phyloP scores from a whole-genome alignment of 139 green algal genomes.

The Ettlia oleoabundans region DNA sequence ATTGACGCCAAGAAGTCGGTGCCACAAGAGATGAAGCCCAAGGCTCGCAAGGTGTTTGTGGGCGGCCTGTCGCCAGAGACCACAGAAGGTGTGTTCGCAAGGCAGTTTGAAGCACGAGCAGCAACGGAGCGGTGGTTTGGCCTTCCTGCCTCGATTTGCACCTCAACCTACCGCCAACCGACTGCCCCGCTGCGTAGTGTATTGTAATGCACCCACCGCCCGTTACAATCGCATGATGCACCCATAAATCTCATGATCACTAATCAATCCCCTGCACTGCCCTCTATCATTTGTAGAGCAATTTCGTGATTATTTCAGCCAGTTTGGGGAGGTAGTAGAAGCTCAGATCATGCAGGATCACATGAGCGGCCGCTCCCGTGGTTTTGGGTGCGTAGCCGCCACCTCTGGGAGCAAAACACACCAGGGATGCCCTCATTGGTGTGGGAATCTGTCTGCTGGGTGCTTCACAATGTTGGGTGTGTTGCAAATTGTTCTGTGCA shows the following conservation, averaged over 20 bases:
- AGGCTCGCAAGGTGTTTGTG: slow-evolving; percentile 89
- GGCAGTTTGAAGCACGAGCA: too few relatives aligned
- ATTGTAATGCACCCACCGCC: too few relatives aligned
- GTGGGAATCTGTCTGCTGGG: too few relatives aligned
- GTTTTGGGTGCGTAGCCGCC: slow-evolving; percentile 83
- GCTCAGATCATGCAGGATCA: slow-evolving; percentile 89
- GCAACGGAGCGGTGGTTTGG: too few relatives aligned
- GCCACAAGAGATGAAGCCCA: slow-evolving; percentile 63
- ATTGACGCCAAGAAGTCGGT: slow-evolving; percentile 88
- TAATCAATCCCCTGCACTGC: not conserved
- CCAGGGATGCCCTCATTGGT: too few relatives aligned
- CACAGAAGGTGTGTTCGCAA: slow-evolving; percentile 62
- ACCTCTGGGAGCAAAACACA: too few relatives aligned
- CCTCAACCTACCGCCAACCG: too few relatives aligned
- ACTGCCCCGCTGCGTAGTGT: too few relatives aligned
- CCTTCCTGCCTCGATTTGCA: too few relatives aligned
- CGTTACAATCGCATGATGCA: not conserved
- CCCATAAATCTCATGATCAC: not conserved
- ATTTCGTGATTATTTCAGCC: slow-evolving; percentile 65
- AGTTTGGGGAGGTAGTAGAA: slow-evolving; percentile 63
- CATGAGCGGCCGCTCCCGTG: slow-evolving; percentile 70
- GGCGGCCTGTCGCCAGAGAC: slow-evolving; percentile 85
- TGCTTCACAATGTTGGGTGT: too few relatives aligned
- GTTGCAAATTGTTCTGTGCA: too few relatives aligned
- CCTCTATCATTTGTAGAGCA: slow-evolving; percentile 48